phyloP scores from a whole-genome alignment of 768 basidiomycete species.

The Flagelloscypha sp. region DNA sequence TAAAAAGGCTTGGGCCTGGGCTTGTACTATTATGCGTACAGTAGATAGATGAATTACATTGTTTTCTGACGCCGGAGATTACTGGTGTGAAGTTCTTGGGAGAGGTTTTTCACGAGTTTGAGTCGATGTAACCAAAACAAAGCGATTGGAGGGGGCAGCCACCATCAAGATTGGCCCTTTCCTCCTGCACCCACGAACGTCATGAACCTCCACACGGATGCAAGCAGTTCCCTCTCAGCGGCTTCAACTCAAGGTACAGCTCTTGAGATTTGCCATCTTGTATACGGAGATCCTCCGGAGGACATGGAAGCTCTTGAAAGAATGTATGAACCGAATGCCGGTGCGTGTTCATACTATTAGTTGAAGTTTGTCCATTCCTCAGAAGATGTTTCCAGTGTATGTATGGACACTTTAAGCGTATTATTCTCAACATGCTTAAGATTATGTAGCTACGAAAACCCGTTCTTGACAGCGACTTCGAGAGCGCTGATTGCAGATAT shows the following conservation, averaged over 20 bases:
- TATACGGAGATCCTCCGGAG: slow-evolving; percentile 50
- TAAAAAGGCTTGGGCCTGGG: no score
- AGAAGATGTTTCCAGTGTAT: slow-evolving; percentile 31
- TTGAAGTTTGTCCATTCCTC: slow-evolving; percentile 9
- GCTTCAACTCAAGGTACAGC: slow-evolving; percentile 47
- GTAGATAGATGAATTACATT: no score
- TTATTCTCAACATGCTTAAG: slow-evolving; percentile 7
- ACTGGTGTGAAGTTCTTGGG: neutral
- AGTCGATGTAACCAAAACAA: neutral
- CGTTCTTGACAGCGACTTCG: slow-evolving; percentile 66
- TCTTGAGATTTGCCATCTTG: slow-evolving; percentile 61
- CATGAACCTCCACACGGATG: neutral
- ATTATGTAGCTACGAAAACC: slow-evolving; percentile 63
- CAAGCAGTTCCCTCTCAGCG: slow-evolving; percentile 14
- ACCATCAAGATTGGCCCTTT: neutral
- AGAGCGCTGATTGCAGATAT: slow-evolving; percentile 67
- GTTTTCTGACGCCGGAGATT: neutral
- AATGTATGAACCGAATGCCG: slow-evolving; percentile 66
- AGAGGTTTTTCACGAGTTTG: neutral
- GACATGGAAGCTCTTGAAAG: slow-evolving; percentile 47
- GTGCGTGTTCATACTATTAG: slow-evolving; percentile 30
- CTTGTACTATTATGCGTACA: no score
- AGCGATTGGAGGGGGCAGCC: neutral
- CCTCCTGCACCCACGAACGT: neutral
- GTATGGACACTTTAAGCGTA: slow-evolving; percentile 4